phyloP scores from a whole-genome alignment of 2,329 filamentous ascomycete species.

The Plenodomus lindquistii region DNA sequence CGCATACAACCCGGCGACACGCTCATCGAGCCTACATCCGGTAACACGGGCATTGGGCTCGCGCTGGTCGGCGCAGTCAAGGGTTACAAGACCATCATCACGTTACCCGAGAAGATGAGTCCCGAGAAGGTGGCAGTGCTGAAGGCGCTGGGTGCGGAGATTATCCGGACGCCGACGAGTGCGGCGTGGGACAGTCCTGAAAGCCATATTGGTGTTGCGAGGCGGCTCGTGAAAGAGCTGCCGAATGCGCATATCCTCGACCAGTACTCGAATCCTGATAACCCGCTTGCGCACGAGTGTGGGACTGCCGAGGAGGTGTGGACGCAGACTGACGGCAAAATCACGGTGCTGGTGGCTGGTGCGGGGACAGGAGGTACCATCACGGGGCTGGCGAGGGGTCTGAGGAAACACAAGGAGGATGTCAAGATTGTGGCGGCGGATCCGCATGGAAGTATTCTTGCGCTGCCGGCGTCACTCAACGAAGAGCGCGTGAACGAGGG shows the following conservation, averaged over 20 bases:
- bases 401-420: slow-evolving; percentile 82
- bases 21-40: slow-evolving; percentile 95
- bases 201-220: slow-evolving; percentile 94
- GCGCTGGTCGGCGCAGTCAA: slow-evolving; percentile 94
- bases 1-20: slow-evolving; percentile 97
- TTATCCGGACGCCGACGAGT: slow-evolving; percentile 95
- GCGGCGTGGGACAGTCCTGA: slow-evolving; percentile 94
- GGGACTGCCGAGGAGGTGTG: slow-evolving; percentile 97
- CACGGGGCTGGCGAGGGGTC: slow-evolving; percentile 80
- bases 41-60: slow-evolving; percentile 96
- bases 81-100: slow-evolving; percentile 98
- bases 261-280: slow-evolving; percentile 90
- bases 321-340: slow-evolving; percentile 80
- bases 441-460: slow-evolving; percentile 88
- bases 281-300: slow-evolving; percentile 89
- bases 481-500: slow-evolving; percentile 76
- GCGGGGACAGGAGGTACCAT: slow-evolving; percentile 96
- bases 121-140: slow-evolving; percentile 96
- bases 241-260: slow-evolving; percentile 97
- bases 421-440: slow-evolving; percentile 93
- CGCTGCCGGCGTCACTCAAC: slow-evolving; percentile 79
- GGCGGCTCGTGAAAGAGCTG: slow-evolving; percentile 88
- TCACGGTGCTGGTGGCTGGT: slow-evolving; percentile 84
- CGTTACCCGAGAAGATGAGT: slow-evolving; percentile 98
- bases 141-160: slow-evolving; percentile 90